Base-by-base conservation (phyloP, 108 stramenopile species). In the Pseudonitzschia multiseries region DNA sequence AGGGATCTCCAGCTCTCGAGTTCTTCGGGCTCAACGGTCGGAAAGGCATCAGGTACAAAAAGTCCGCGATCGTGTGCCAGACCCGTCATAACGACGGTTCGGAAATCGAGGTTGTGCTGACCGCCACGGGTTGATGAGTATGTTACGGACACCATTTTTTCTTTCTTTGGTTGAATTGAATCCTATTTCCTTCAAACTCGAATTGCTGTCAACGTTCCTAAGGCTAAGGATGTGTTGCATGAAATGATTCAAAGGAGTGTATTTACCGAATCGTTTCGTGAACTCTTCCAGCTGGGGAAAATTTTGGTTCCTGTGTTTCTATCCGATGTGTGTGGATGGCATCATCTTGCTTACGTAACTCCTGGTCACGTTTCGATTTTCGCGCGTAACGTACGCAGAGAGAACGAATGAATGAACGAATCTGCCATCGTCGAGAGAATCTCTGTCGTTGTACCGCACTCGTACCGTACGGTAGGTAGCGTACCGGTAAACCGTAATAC, bases 91-190 rank as follows among this genome's bases (percentile, higher is more conserved):
- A 99, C 98, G 31, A 91, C 97, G 18, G 86, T 74, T 36, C 95
- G 93, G 82, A 99, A 99, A 76, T 85, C 84, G 44, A 97, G 65
- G 65, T 83, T 78, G 72, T 80, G 81, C 73, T 96, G 91, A 20
- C 84, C 86, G 27, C 98, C 98, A 40, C 98, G 91, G 1, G 98
- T 99, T 27, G 95, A 95, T 68, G 89, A 90, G 85, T 98, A 98
- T 21, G 94, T 95, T 53, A 91, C 73, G 66, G 93, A 89, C 29
- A 71, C 15, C 84, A 84, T 84, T 75, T 51, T 41, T 40, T 24
- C 50, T 62, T 56, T 56, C 2, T 3, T 10, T 56, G 4, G 2
- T 51, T n/a, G 8, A 48, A 48, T 48, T 8, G 18, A 48, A 18
- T 48, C 18, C 36, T 36, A 5, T 36, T 36, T 36, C 36, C 4